phyloP scores from a whole-genome alignment of 2,329 filamentous ascomycete genomes.

The Alternaria alternata region DNA sequence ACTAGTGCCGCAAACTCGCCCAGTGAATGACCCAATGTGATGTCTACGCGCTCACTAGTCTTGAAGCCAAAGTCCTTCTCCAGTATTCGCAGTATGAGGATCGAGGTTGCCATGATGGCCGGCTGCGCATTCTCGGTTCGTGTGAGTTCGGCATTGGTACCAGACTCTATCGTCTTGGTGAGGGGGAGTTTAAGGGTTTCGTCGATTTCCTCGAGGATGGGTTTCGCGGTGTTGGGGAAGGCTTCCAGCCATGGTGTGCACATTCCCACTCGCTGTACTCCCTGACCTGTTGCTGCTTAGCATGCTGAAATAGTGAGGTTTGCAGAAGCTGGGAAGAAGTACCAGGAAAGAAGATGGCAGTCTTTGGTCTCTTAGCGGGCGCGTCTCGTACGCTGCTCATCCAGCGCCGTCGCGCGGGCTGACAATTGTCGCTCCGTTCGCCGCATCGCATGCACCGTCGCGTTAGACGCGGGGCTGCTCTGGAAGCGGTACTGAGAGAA shows the following conservation, averaged over 20 bases:
- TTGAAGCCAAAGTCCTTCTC: slow-evolving; percentile 85
- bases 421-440: slow-evolving; percentile 14
- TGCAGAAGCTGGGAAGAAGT: slow-evolving; percentile 2
- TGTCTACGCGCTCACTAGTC: slow-evolving; percentile 74
- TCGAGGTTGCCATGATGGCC: slow-evolving; percentile 93
- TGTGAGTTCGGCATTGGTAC: slow-evolving; percentile 79
- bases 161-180: slow-evolving; percentile 78
- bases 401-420: slow-evolving; percentile 30
- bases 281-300: slow-evolving; percentile 69
- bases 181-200: slow-evolving; percentile 76
- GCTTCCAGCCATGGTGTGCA: slow-evolving; percentile 83
- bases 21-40: slow-evolving; percentile 87
- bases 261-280: slow-evolving; percentile 90
- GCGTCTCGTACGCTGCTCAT: slow-evolving; percentile 39
- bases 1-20: slow-evolving; percentile 94
- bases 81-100: slow-evolving; percentile 86
- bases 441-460: slow-evolving; percentile 32
- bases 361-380: slow-evolving; percentile 43
- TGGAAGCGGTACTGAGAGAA: slow-evolving; percentile 18
- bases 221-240: slow-evolving; percentile 78
- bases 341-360: slow-evolving; percentile 52
- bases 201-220: slow-evolving; percentile 88
- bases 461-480: slow-evolving; percentile 21
- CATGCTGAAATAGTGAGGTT: not conserved
- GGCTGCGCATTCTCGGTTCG: slow-evolving; percentile 89